Percentiles rank a stretch among this genome's conserved stretches.
Conservation (phyloP, 1,284 basidiomycete genomes). For the Moesziomyces sp. region DNA sequence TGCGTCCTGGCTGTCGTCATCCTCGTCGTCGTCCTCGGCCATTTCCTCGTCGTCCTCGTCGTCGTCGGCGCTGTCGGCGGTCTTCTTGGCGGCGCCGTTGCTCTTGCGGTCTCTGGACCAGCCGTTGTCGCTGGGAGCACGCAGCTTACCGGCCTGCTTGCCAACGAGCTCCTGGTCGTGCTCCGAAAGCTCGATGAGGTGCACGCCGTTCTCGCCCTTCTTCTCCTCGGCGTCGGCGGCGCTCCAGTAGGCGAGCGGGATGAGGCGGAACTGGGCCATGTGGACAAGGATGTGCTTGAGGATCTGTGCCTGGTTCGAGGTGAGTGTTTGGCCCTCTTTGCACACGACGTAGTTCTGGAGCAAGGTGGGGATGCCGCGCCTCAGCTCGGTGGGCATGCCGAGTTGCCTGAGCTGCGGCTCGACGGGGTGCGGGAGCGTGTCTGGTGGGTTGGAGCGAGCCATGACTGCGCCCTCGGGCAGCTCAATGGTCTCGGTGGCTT, state of each 20-base stretch:
- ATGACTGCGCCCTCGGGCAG: constrained; percentile 74
- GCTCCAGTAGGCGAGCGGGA: constrained; percentile 66
- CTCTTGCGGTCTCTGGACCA: constrained; percentile 41
- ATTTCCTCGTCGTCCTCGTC: constrained; percentile 36
- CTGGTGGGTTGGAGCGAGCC: constrained; percentile 63
- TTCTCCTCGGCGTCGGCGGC: constrained; percentile 49
- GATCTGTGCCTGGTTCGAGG: constrained; percentile 73
- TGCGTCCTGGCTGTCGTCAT: constrained; percentile 31
- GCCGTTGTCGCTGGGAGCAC: constrained; percentile 44
- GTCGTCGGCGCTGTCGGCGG: constrained; percentile 8
- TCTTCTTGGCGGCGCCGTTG: constrained; percentile 26
- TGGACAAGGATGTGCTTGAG: constrained; percentile 65
- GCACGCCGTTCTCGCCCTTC: constrained; percentile 48
- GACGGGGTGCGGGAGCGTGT: constrained; percentile 92
- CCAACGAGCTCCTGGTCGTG: constrained; percentile 52
- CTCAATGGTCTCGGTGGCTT: constrained; percentile 78
- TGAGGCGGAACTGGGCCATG: constrained; percentile 62
- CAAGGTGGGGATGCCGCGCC: constrained; percentile 87
- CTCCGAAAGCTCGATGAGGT: constrained; percentile 44
- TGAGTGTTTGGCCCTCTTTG: constrained; percentile 81
- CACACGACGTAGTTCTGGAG: constrained; percentile 81
- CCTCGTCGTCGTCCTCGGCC: constrained; percentile 43
- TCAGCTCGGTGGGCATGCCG: constrained; percentile 85
- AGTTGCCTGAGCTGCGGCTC: constrained; percentile 94
- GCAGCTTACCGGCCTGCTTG: constrained; percentile 35